A percentile compares a stretch with the other conserved stretches of the same genome.
phyloP scores from a whole-genome alignment of 345 rosid genomes.

The Salix viminalis region DNA sequence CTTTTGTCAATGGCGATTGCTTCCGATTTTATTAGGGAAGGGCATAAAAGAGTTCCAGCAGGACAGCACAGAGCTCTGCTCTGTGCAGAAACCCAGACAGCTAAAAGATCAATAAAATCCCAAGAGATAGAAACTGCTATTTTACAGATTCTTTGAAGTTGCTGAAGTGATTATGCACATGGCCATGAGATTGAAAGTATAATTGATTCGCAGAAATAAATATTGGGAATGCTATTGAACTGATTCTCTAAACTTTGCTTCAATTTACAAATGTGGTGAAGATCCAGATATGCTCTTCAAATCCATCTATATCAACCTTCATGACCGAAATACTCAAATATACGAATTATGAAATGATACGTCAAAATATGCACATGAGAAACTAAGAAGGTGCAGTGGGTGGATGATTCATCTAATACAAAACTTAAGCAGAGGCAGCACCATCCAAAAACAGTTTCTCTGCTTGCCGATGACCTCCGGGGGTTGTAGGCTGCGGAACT shows the following conservation, averaged over 20 bases:
- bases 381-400: background rate
- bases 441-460: background rate
- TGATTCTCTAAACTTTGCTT: background rate
- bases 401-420: background rate
- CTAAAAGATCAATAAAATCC: background rate
- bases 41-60: background rate
- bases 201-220: background rate
- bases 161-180: background rate
- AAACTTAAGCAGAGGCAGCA: background rate
- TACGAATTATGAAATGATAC: background rate
- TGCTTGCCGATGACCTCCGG: background rate
- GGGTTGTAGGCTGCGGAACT: constrained; percentile 21
- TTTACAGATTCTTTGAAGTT: background rate
- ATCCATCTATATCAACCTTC: background rate
- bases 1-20: background rate
- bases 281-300: background rate
- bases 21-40: background rate
- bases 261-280: constrained; percentile 28
- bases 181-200: background rate
- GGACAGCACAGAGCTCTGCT: background rate
- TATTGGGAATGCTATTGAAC: background rate
- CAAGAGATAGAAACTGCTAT: background rate
- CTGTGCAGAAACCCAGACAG: background rate
- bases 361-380: background rate
- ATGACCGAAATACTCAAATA: background rate